Base-by-base conservation (phyloP, 2,329 filamentous ascomycete genomes). In the Beauveria pseudobassiana region DNA sequence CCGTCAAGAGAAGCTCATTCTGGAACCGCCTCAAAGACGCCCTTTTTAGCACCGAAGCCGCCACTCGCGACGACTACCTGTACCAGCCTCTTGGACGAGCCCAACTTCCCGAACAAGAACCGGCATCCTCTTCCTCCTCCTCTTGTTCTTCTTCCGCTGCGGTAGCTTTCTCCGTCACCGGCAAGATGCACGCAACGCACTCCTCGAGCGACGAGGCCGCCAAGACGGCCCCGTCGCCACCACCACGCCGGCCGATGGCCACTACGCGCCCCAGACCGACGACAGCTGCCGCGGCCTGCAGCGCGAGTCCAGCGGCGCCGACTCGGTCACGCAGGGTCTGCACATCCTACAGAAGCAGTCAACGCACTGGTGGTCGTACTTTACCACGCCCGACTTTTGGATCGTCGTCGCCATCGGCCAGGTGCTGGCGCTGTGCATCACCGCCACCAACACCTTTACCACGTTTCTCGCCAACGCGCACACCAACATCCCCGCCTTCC, bases 401-500 rank as follows among this genome's bases (percentile, higher is more conserved):
- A 78, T 91, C 67, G 86, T 96, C 49, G 79, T 98, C 68, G 63
- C 85, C 54, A 77, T 98, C 63, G 92, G 92, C 63, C 93, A 97
- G 81, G 74, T 92, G 58, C 86, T 96, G 50, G 87, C 93, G 5
- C 85, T 99, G 63, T 93, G 91, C 78, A 95, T 96, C 76, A 97
- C 93, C 1, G 87, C 85, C 34, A 97, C 93, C 56, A 96, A 96
- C 80, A 98, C 95, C 53, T 91, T 98, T 71, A 90, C 89, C 43
- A 85, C 83, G 28, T 84, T 97, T 61, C 85, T 99, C 34, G 81
- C 81, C 62, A 69, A 73, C 10, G 74, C 77, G 5, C 83, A 86
- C 55, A 93, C 89, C 66, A 91, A 85, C 64, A 96, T 98, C 67
- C 95, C 95, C 8, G 91, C 95, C 61, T 96, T 98, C 79, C 95